Percentiles rank a stretch among this genome's conserved stretches.
phyloP scores from a whole-genome alignment of 495 filamentous ascomycete genomes.

The Friedmanniomyces endolithicus region DNA sequence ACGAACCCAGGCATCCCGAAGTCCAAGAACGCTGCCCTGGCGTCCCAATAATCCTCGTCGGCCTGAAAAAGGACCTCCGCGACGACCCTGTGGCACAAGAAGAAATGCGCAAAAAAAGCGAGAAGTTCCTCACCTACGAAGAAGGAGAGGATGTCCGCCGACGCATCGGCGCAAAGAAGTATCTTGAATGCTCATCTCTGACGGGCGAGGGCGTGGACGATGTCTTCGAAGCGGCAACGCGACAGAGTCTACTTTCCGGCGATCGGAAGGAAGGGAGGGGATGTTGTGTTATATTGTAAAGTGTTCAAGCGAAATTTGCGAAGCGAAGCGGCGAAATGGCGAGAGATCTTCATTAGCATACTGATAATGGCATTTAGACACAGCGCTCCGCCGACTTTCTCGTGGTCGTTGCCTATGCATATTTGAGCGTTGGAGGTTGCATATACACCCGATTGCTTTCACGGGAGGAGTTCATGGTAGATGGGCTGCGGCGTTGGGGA shows the following conservation, averaged over 20 bases:
- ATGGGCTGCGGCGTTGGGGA: background rate
- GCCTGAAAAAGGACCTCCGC: constrained; percentile 93
- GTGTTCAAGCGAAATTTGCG: too few relatives aligned
- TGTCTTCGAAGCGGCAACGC: constrained; percentile 94
- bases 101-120: constrained; percentile 92
- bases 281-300: constrained; percentile 89
- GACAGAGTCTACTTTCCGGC: constrained; percentile 84
- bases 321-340: too few relatives aligned
- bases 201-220: constrained; percentile 98
- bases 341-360: too few relatives aligned
- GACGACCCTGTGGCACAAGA: constrained; percentile 88
- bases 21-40: constrained; percentile 86
- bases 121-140: constrained; percentile 68
- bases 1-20: constrained; percentile 42
- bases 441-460: background rate
- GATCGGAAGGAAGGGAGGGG: constrained; percentile 69
- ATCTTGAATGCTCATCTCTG: constrained; percentile 91
- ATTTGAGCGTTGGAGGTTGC: background rate
- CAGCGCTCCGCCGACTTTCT: too few relatives aligned
- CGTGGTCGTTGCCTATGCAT: background rate
- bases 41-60: constrained; percentile 92
- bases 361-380: too few relatives aligned
- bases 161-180: constrained; percentile 84
- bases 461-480: background rate
- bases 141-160: constrained; percentile 70